Evolutionary conservation across 495 filamentous ascomycete species (phyloP).

Genomic region (Gamarada debralockiae): DNA sequence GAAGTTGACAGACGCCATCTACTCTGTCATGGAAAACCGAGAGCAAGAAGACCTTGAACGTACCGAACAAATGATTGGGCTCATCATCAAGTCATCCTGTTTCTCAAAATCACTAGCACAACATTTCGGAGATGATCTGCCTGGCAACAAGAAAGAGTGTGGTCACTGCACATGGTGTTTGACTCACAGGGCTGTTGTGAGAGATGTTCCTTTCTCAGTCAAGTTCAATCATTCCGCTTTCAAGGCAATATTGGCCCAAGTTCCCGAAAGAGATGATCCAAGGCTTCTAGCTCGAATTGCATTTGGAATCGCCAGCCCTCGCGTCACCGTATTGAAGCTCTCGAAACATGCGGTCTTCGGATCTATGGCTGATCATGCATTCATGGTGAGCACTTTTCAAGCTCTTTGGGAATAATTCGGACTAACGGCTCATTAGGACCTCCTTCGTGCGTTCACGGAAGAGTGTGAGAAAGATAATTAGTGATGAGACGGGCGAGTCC

Average conservation of each 20-base stretch:
- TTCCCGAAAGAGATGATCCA: conserved; percentile 47
- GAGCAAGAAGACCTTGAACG: conserved; percentile 46
- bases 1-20: conserved; percentile 36
- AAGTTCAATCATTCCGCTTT: conserved; percentile 34
- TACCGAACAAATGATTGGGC: conserved; percentile 40
- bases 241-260: conserved; percentile 33
- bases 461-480: no score
- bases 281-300: conserved; percentile 50
- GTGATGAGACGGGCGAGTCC: no score
- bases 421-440: no score
- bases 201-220: conserved; percentile 21
- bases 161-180: conserved; percentile 51
- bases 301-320: conserved; percentile 54
- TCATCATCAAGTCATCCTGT: conserved; percentile 44
- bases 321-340: conserved; percentile 39
- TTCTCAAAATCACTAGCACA: conserved; percentile 43
- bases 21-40: conserved; percentile 40
- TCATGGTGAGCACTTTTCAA: conserved; percentile 32
- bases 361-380: conserved; percentile 45
- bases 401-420: no score
- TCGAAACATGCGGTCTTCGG: conserved; percentile 39
- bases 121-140: conserved; percentile 51
- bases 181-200: conserved; percentile 33
- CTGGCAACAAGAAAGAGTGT: conserved; percentile 36
- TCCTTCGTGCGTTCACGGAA: no score